A percentile compares a stretch with the other conserved stretches of the same genome.
These are phyloP conservation scores for Ephemerocybe angulata DNA, from an alignment of 768 basidiomycete species.

Conservation along the genomic window DNA sequence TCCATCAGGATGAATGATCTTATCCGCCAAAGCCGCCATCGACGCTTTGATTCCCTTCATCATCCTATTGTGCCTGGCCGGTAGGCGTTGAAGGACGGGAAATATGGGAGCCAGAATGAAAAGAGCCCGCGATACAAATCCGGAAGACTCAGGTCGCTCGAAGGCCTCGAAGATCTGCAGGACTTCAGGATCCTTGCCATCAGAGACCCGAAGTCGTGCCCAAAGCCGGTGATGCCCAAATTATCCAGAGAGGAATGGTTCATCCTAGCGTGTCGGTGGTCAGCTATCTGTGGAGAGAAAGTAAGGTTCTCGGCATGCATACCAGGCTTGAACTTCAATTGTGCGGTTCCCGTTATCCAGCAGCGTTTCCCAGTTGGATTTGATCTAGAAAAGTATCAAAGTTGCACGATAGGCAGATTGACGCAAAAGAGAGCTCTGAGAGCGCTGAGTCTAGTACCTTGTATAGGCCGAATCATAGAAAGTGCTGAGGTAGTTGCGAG, in stretches of 20 bases:
- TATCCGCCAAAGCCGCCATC: slow-evolving; percentile 37
- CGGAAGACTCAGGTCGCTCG: slow-evolving; percentile 19
- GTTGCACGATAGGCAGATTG: neutral
- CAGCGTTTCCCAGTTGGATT: slow-evolving; percentile 24
- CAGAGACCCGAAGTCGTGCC: slow-evolving; percentile 54
- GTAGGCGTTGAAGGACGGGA: slow-evolving; percentile 33
- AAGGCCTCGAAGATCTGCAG: slow-evolving; percentile 39
- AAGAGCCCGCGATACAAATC: slow-evolving; percentile 25
- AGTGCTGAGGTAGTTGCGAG: slow-evolving; percentile 41
- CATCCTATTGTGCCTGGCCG: slow-evolving; percentile 30
- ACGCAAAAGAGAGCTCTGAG: slow-evolving; percentile 31
- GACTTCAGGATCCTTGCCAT: slow-evolving; percentile 42
- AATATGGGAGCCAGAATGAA: slow-evolving; percentile 35
- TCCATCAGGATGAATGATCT: slow-evolving; percentile 33
- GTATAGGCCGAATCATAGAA: slow-evolving; percentile 53
- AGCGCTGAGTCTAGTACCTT: too few species aligned
- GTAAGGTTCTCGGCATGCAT: too few species aligned
- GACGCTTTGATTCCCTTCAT: slow-evolving; percentile 28
- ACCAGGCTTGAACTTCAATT: slow-evolving; percentile 51
- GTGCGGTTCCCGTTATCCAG: slow-evolving; percentile 29
- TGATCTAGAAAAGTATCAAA: slow-evolving; percentile 24
- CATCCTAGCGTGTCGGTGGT: too few species aligned
- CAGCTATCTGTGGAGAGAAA: too few species aligned
- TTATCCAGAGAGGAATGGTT: too few species aligned
- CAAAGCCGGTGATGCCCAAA: slow-evolving; percentile 57